Evolutionary conservation across 176 grass and related monocot genomes (phyloP).

Genomic region (Puya raimondii): DNA sequence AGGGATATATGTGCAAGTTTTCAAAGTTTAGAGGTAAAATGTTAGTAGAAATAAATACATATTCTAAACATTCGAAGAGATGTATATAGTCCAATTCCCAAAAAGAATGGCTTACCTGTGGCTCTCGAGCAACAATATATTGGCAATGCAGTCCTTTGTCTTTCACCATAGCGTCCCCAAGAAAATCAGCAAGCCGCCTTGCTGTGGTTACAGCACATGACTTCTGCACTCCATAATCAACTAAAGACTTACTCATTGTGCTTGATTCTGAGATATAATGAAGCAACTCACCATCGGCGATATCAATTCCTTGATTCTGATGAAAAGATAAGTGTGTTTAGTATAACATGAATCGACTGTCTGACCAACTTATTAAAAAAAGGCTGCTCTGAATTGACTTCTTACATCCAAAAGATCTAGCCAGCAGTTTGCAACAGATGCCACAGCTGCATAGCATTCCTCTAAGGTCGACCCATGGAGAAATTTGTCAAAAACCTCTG

Average conservation of each 20-base stretch:
- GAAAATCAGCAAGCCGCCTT: slow-evolving; percentile 82
- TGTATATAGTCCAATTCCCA: not conserved
- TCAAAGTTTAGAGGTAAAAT: too few species aligned
- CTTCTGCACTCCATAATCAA: slow-evolving; percentile 90
- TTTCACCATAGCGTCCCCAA: slow-evolving; percentile 91
- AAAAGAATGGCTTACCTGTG: slow-evolving; percentile 48
- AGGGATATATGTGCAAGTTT: too few species aligned
- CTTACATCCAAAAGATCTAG: slow-evolving; percentile 93
- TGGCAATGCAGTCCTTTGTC: slow-evolving; percentile 97
- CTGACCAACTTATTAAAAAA: not conserved
- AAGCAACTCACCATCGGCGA: slow-evolving; percentile 89
- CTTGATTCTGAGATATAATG: slow-evolving; percentile 92
- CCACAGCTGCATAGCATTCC: slow-evolving; percentile 95
- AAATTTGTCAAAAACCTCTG: slow-evolving; percentile 98
- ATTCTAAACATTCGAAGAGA: not conserved
- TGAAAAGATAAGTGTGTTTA: slow-evolving; percentile 20
- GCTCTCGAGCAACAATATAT: slow-evolving; percentile 84
- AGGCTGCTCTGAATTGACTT: not conserved
- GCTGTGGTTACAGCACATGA: slow-evolving; percentile 95
- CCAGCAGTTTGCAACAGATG: slow-evolving; percentile 92
- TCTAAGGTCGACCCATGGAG: slow-evolving; percentile 91
- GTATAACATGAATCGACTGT: slow-evolving; percentile 23
- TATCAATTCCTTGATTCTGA: slow-evolving; percentile 95
- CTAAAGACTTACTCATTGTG: slow-evolving; percentile 98
- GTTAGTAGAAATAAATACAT: not conserved